Evolutionary conservation across 1,284 basidiomycete species (phyloP), one percentile per base, ranked within the genome.

Genomic region (Athelia sp.): DNA sequence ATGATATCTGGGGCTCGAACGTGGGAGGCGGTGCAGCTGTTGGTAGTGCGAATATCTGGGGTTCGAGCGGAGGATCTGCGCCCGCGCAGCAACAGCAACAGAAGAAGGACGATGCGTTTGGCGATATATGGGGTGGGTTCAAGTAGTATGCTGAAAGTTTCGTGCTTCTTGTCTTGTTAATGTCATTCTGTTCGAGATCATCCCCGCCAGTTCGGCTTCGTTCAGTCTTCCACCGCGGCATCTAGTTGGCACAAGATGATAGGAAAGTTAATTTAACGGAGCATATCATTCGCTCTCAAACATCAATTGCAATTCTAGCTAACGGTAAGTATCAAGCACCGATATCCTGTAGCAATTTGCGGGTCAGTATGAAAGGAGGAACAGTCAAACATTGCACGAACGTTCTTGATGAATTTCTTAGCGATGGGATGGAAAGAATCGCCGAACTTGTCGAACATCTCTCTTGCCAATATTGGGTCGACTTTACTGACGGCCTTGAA

Each of bases 61-160:
- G 62, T 31, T 57, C 64, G 19, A 43, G 62, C 19, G 36, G 57
- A 31, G 52, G 60, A 11, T 21, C 59, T 21, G 44, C 53, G 1
- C 44, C 64, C n/a, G 54, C 65, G 43, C 36, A 40, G 19, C 36
- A 40, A n/a, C n/a, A 6, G 19, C n/a, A n/a, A n/a, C 67, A 72
- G 57, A 85, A 87, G 72, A 84, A 87, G 63, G 85, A 90, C 55
- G 88, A 90, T 59, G 80, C 73, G 4, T 90, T 90, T 62, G 85
- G 85, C 3, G 87, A 90, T 64, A 64, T 90, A 45, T 90, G 87
- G 88, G 85, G 86, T 45, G 78, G 83, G 38, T 88, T 87, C 66
- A 89, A 88, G 73, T 87, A 74, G 62, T 17, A 22, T 21, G 43
- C 19, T 44, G 24, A 21, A 44, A 22, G 43, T 40, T 40, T 29